Evolutionary conservation across 306 rosid species (phyloP).

Genomic region (Neltuma alba): DNA sequence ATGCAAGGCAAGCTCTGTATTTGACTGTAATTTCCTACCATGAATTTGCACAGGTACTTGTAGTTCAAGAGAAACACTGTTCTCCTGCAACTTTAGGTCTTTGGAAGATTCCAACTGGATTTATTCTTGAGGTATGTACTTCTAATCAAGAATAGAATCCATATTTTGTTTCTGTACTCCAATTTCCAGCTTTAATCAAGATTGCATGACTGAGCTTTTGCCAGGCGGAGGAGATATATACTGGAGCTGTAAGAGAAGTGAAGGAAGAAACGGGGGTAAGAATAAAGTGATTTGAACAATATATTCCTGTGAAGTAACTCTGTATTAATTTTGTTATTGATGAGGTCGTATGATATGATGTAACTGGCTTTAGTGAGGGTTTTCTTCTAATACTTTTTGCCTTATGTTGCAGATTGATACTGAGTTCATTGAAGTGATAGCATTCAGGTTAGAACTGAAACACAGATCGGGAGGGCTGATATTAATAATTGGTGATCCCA

Average conservation of each 20-base stretch:
- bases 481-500: not conserved
- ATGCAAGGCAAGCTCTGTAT: not conserved
- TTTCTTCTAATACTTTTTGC: slow-evolving; percentile 31
- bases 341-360: not conserved
- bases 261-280: slow-evolving; percentile 96
- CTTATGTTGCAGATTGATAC: slow-evolving; percentile 75
- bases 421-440: slow-evolving; percentile 87
- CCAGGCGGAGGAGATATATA: slow-evolving; percentile 89
- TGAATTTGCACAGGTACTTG: slow-evolving; percentile 69
- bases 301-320: slow-evolving; percentile 2
- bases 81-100: slow-evolving; percentile 57
- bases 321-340: slow-evolving; percentile 9
- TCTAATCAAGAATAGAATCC: slow-evolving; percentile 7
- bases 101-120: slow-evolving; percentile 99
- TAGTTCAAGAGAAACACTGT: slow-evolving; percentile 92
- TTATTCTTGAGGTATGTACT: slow-evolving; percentile 75
- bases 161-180: slow-evolving; percentile 9
- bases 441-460: slow-evolving; percentile 73
- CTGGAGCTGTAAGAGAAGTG: slow-evolving; percentile 97
- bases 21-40: slow-evolving; percentile 16
- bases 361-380: not conserved
- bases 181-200: slow-evolving; percentile 23
- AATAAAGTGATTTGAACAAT: slow-evolving; percentile 2
- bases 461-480: not conserved
- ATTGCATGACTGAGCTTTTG: slow-evolving; percentile 25